Base-by-base conservation (phyloP, 2,329 filamentous ascomycete species). In the Ampelomyces quisqualis region DNA sequence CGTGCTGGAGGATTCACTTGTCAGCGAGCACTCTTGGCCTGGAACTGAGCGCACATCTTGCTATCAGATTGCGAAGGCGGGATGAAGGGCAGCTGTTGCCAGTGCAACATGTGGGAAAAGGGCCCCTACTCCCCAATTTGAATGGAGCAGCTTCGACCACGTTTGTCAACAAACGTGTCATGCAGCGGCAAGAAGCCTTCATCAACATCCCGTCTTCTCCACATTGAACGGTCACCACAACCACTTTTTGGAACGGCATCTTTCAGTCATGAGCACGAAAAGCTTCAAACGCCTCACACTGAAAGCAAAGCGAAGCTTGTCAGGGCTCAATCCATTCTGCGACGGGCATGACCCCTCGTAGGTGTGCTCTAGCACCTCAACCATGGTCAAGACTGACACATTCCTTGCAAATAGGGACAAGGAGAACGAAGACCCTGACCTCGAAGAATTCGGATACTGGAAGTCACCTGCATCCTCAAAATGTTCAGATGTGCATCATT, bases 271-370 rank as follows among this genome's bases (percentile, higher is more conserved):
- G 40, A 40, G 38, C 45, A 42, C 30, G 38, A 67, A 59, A 56
- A 51, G 46, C 29, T 41, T 65, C 23, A 57, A 56, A 38, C 55
- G 51, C 24, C 48, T 65, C 17, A 52, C 51, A 14, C 34, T 62
- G 29, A 50, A 51, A 36, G 55, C 57, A 9, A 65, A 56, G 40
- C 63, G 60, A 47, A 65, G 62, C 30, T 41, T 64, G 26, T 55
- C 60, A 5, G 58, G 55, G 11, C 53, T 64, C 41, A 56, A 59
- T 49, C 46, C 47, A 43, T 53, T 43, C 33, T 44, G 34, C 13
- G 42, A 49, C 22, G 38, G 36, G n/a, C 33, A 51, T 5, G 38
- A 23, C 11, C 21, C 40, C 17, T 24, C 40, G 40, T 42, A 4
- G 6, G 34, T 26, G n/a, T n/a, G n/a, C n/a, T n/a, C n/a, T n/a